These are phyloP conservation scores for Candida pini DNA, from an alignment of 805 yeast genomes.

Conservation along the genomic window DNA sequence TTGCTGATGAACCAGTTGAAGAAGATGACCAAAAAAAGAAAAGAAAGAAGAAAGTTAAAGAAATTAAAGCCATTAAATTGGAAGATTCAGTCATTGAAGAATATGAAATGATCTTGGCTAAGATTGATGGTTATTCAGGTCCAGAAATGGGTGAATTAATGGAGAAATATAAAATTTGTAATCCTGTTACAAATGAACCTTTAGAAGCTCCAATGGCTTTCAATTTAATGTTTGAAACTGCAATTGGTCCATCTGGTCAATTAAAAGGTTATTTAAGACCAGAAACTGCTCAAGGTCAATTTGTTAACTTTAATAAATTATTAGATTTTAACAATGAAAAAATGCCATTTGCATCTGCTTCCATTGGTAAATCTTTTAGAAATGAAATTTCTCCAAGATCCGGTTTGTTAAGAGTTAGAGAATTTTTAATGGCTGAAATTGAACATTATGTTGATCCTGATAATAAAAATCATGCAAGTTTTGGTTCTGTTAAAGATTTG, in stretches of 20 bases:
- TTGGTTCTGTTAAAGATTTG: constrained; percentile 67
- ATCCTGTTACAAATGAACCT: constrained; percentile 84
- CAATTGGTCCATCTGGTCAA: constrained; percentile 97
- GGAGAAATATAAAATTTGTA: constrained; percentile 73
- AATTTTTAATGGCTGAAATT: constrained; percentile 98
- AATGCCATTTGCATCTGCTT: constrained; percentile 99
- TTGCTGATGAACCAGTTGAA: constrained; percentile 60
- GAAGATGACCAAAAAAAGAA: constrained; percentile 79
- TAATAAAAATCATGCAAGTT: constrained; percentile 77
- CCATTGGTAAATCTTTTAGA: constrained; percentile 97
- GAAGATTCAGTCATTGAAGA: constrained; percentile 76
- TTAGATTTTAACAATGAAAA: constrained; percentile 91
- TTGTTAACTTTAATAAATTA: constrained; percentile 88
- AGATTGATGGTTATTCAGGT: constrained; percentile 94
- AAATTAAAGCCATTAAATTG: constrained; percentile 80
- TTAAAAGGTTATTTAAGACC: constrained; percentile 95
- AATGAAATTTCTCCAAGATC: constrained; percentile 98
- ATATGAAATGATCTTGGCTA: constrained; percentile 82
- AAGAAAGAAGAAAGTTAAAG: constrained; percentile 95
- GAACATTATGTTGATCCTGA: constrained; percentile 97
- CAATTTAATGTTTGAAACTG: constrained; percentile 98
- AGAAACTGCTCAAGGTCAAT: constrained; percentile 99
- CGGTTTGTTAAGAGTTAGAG: constrained; percentile 96
- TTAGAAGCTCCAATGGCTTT: constrained; percentile 91
- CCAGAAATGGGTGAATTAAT: constrained; percentile 87